phyloP scores from a whole-genome alignment of 169 alveolate genomes.

The Theileria sp. region DNA sequence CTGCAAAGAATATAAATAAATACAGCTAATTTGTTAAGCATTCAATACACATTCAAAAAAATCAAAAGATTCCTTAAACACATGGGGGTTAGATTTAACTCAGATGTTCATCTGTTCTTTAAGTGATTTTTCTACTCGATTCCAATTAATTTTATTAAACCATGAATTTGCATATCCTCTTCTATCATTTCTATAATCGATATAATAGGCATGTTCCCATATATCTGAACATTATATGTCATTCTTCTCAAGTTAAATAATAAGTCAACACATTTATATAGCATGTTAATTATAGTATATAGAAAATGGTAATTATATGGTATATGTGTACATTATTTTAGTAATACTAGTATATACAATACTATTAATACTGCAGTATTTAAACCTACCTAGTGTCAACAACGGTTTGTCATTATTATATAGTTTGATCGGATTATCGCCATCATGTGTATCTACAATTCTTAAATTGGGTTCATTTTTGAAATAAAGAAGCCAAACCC shows the following conservation, averaged over 20 bases:
- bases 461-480: conserved; percentile 70
- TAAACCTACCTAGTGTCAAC: conserved; percentile 70
- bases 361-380: background rate
- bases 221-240: conserved; percentile 76
- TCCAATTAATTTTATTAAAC: conserved; percentile 52
- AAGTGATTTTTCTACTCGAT: conserved; percentile 28
- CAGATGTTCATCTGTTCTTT: background rate
- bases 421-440: conserved; percentile 82
- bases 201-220: conserved; percentile 95
- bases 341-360: background rate
- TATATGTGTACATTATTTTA: background rate
- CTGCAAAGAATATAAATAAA: background rate
- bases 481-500: conserved; percentile 89
- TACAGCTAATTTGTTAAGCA: background rate
- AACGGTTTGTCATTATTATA: conserved; percentile 79
- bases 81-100: background rate
- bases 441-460: conserved; percentile 83
- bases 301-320: too few relatives aligned
- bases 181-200: conserved; percentile 87
- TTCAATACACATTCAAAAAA: background rate
- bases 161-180: conserved; percentile 66
- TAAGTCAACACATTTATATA: background rate
- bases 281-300: background rate
- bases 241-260: conserved; percentile 9
- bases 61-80: background rate